These are phyloP conservation scores for Cerrena zonata DNA, from an alignment of 1,284 basidiomycete species.

Conservation along the genomic window DNA sequence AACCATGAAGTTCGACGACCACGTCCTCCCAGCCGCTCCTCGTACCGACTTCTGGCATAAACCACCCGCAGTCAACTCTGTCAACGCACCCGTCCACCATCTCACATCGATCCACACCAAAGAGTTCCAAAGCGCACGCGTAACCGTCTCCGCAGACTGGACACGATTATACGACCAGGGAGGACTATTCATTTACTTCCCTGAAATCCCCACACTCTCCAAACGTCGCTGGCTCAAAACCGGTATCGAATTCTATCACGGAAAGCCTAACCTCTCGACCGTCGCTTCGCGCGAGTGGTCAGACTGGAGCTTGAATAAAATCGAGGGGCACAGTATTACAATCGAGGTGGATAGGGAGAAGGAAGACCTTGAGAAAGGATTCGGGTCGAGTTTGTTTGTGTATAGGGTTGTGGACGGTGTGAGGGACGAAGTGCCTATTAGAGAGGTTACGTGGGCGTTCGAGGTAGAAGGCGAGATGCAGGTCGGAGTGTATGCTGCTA, in stretches of 20 bases:
- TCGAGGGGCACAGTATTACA: neutral
- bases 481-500: slow-evolving; percentile 5
- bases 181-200: slow-evolving; percentile 8
- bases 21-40: slow-evolving; percentile 2
- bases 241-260: slow-evolving; percentile 10
- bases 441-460: slow-evolving; percentile 8
- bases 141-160: slow-evolving; percentile 6
- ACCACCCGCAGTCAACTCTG: slow-evolving; percentile 5
- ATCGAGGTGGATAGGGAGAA: slow-evolving; percentile 5
- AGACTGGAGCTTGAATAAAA: slow-evolving; percentile 7
- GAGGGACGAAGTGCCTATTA: slow-evolving; percentile 3
- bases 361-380: neutral
- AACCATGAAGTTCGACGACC: too few species aligned
- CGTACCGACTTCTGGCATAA: slow-evolving; percentile 10
- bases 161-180: slow-evolving; percentile 8
- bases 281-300: slow-evolving; percentile 8
- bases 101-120: neutral
- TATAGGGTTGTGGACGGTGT: slow-evolving; percentile 2
- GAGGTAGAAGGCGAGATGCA: slow-evolving; percentile 5
- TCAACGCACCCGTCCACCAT: slow-evolving; percentile 4
- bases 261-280: slow-evolving; percentile 1
- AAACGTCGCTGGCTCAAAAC: slow-evolving; percentile 7
- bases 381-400: slow-evolving; percentile 6
- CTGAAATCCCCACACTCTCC: neutral
- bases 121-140: slow-evolving; percentile 1